A percentile compares a stretch with the other conserved stretches of the same genome.
Conservation (phyloP, 805 yeast species). For the Torulaspora delbrueckii region DNA sequence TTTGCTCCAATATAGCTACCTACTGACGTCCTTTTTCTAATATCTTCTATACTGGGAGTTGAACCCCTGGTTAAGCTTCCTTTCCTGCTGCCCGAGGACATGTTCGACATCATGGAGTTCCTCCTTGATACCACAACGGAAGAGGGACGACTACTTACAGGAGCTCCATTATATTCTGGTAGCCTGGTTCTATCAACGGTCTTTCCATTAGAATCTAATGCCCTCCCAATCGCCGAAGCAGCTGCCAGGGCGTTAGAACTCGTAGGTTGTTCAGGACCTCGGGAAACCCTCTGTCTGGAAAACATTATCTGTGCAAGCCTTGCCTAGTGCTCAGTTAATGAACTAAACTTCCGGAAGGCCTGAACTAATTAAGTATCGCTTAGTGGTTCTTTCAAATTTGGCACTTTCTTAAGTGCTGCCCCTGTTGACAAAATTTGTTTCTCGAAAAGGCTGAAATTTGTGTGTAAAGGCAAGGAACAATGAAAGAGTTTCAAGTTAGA, state of each 20-base stretch:
- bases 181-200: conserved; percentile 24
- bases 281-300: conserved; percentile 12
- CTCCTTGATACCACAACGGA: conserved; percentile 15
- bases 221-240: conserved; percentile 52
- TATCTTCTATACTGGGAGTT: conserved; percentile 3
- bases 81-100: conserved; percentile 7
- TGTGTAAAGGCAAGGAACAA: conserved; percentile 1
- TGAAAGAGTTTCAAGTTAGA: not conserved
- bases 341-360: not conserved
- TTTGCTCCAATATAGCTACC: not conserved
- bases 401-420: not conserved
- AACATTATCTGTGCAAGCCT: conserved; percentile 9
- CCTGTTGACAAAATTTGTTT: conserved; percentile 2
- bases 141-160: conserved; percentile 12
- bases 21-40: conserved; percentile 7
- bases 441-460: conserved; percentile 5
- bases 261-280: conserved; percentile 24
- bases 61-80: conserved; percentile 1
- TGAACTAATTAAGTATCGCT: not conserved
- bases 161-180: conserved; percentile 22
- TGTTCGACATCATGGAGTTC: conserved; percentile 11
- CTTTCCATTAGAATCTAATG: conserved; percentile 36
- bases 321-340: not conserved
- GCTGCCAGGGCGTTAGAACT: conserved; percentile 58
- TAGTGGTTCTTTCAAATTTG: not conserved